Evolutionary conservation across 2,329 filamentous ascomycete genomes (phyloP).

Genomic region (Capronia epimyces): DNA sequence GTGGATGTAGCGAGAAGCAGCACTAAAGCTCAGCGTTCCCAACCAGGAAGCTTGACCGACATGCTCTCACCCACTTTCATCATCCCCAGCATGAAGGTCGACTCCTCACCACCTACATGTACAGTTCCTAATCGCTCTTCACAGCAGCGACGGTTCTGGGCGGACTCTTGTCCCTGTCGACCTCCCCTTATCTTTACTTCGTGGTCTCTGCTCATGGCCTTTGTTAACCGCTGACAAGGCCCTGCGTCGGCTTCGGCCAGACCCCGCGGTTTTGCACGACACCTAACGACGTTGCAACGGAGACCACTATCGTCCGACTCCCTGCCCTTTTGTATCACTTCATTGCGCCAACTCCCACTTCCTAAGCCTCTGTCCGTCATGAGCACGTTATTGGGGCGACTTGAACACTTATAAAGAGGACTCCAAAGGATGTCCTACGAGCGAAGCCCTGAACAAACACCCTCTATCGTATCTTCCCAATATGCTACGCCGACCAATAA

Average conservation of each 20-base stretch:
- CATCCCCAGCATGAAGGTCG: conserved; percentile 5
- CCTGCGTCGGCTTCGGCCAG: conserved; percentile 20
- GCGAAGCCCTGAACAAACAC: conserved; percentile 22
- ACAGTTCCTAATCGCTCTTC: not conserved
- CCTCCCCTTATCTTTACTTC: not conserved
- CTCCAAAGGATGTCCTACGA: conserved; percentile 27
- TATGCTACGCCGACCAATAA: conserved; percentile 29
- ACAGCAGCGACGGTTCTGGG: not conserved
- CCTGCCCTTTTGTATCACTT: not conserved
- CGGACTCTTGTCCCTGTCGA: not conserved
- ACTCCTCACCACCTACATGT: conserved; percentile 1
- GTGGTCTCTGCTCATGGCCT: conserved; percentile 12
- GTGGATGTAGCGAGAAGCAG: not conserved
- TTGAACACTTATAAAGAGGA: conserved; percentile 4
- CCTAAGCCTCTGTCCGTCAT: conserved; percentile 9
- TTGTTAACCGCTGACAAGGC: conserved; percentile 21
- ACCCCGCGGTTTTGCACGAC: conserved; percentile 26
- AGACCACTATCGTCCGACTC: not conserved
- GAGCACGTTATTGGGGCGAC: conserved; percentile 19
- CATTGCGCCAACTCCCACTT: not conserved
- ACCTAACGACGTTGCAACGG: conserved; percentile 17
- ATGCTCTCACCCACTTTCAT: conserved; percentile 11
- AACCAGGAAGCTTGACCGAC: conserved; percentile 15
- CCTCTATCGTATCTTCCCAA: conserved; percentile 25
- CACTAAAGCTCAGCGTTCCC: conserved; percentile 1